Evolutionary conservation across 495 filamentous ascomycete species (phyloP), one percentile per base, ranked within the genome.

Genomic region (Cryomyces minteri): DNA sequence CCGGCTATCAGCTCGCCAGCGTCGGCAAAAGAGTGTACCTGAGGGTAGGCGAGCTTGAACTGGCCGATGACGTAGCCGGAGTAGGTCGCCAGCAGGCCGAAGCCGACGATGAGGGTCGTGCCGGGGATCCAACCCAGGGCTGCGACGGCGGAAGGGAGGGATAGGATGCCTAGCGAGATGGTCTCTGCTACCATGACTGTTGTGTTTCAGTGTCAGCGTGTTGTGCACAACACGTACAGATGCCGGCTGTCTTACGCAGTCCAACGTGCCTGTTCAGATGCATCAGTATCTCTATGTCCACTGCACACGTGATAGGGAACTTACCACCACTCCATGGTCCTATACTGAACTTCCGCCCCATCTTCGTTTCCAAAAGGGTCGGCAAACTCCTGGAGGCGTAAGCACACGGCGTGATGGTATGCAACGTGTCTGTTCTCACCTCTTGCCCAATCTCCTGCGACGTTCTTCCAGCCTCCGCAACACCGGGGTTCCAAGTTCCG

Each of bases 1-100:
- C 49, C 52, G 32, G 42, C 40, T 30, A 54, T 41, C 4, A 84
- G 51, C 25, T 31, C 33, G 73, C 65, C 56, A 80, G 77, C 47
- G 71, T 75, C 82, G 18, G 77, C 76, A 58, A 87, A 77, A 58
- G 77, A 76, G 45, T 74, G 65, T 34, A 88, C 74, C n/a, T 79
- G 65, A 0, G 84, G 84, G 53, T 76, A 77, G 46, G 64, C 69
- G 41, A 76, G 51, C 57, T 86, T 88, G 57, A 90, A 77, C 58
- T 86, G 80, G 18, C 79, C 82, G 50, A 88, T 72, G 32, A 87
- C 71, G 48, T 77, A 83, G 51, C 80, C 80, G 14, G 80, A 84
- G 60, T 88, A 92, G 34, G 77, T 78, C 37, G 82, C 74, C 8
- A 83, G 50, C 18, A 80, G 55, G 12, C 83, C 83, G 28, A 85